Base-by-base conservation (phyloP, 2,329 filamentous ascomycete genomes). In the Nannizzia gypsea region DNA sequence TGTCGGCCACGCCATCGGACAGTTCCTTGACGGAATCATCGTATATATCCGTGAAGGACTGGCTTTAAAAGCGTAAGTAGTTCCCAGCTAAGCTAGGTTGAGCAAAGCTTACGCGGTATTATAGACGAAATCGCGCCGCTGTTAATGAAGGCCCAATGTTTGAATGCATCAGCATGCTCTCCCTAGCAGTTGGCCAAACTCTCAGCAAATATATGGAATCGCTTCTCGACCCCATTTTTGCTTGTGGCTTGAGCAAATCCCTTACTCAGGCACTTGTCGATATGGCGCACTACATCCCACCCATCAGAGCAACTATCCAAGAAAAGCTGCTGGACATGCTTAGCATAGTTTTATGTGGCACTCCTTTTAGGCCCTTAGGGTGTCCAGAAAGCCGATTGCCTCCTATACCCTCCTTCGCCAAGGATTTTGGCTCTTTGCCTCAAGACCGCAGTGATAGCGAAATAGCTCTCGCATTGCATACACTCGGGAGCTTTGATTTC, bases 191-290 rank as follows among this genome's bases (percentile, higher is more conserved):
- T 31, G 93, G 93, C 0, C 93, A 99, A 75, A 93, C 92, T 0
- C 79, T 99, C 58, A 97, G 90, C 80, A 99, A 97, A 74, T 96
- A 97, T 71, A 96, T 99, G 85, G 91, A 96, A 70, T 89, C 91
- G 11, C 78, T 99, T 28, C 81, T 99, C 8, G 92, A 96, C 66
- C 91, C 95, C 9, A 96, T 99, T 61, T 99, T 99, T 73, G 91
- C 90, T 15, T 99, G 93, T 70, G 93, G 95, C 56, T 80, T 99
- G 58, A 96, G 90, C 40, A 88, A 92, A 60, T 93, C 95, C 65
- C 81, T 99, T 24, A 96, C 92, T 0, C 91, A 97, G 71, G 95
- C 95, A 2, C 79, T 99, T 59, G 91, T 97, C 22, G 95, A 99
- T 69, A 96, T 99, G 89, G 93, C 93, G 28, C 95, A 97, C 70